Conservation (phyloP, 805 yeast genomes). For the Cyberlindnera veronae region DNA sequence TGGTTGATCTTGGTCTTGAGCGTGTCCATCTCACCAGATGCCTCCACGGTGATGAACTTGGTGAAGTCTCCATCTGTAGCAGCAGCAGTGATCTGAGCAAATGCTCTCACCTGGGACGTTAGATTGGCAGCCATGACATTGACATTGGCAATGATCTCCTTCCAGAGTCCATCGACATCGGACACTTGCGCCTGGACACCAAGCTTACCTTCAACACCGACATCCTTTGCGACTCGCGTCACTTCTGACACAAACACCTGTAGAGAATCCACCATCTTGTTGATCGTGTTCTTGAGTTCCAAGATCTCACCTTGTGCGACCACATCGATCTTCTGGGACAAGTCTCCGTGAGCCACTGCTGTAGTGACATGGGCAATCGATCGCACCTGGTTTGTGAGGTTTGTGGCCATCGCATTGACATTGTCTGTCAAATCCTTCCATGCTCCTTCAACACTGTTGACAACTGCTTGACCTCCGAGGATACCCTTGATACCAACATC, state of each 20-base stretch:
- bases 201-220: constrained; percentile 88
- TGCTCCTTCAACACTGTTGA: constrained; percentile 83
- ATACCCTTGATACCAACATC: constrained; percentile 94
- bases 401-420: constrained; percentile 91
- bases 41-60: constrained; percentile 85
- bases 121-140: constrained; percentile 90
- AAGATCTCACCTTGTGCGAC: constrained; percentile 89
- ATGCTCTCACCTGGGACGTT: constrained; percentile 89
- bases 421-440: constrained; percentile 91
- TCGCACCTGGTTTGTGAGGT: constrained; percentile 85
- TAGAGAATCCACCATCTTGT: constrained; percentile 89
- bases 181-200: constrained; percentile 91
- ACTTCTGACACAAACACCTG: constrained; percentile 88
- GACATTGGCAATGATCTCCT: constrained; percentile 85
- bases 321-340: constrained; percentile 82
- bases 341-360: constrained; percentile 91
- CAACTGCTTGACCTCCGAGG: constrained; percentile 88
- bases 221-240: constrained; percentile 86
- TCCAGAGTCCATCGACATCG: constrained; percentile 91
- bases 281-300: constrained; percentile 80
- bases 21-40: constrained; percentile 80
- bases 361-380: constrained; percentile 92
- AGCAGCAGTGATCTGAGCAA: constrained; percentile 91
- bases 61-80: constrained; percentile 94
- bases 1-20: constrained; percentile 58